phyloP scores from a whole-genome alignment of 1,139 yeast species.

The Diutina neorugosa region DNA sequence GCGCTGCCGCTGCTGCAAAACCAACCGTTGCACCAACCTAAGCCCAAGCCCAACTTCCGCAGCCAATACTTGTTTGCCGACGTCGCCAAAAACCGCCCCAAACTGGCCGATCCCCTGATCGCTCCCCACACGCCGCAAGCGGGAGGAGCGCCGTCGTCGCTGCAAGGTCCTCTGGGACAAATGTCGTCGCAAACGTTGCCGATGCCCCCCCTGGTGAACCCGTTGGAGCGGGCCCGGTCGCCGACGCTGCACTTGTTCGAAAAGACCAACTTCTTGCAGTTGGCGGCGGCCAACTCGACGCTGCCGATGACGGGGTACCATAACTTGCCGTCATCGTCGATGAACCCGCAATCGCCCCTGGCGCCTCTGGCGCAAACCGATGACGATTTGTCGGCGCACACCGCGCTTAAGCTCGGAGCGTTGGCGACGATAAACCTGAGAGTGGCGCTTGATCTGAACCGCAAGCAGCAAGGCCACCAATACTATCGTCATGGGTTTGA shows the following conservation, averaged over 20 bases:
- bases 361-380: slow-evolving; percentile 7
- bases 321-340: slow-evolving; percentile 10
- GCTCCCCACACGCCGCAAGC: slow-evolving; percentile 7
- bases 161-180: slow-evolving; percentile 19
- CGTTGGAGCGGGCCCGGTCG: slow-evolving; percentile 25
- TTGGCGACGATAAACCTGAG: slow-evolving; percentile 51
- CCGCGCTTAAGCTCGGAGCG: slow-evolving; percentile 46
- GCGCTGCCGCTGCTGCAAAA: slow-evolving; percentile 5
- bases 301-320: slow-evolving; percentile 13
- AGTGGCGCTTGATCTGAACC: slow-evolving; percentile 44
- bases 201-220: background rate
- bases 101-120: slow-evolving; percentile 28
- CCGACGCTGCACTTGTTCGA: slow-evolving; percentile 35
- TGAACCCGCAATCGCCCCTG: slow-evolving; percentile 7
- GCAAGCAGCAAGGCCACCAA: slow-evolving; percentile 17
- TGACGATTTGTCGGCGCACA: slow-evolving; percentile 27
- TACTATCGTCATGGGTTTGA: slow-evolving; percentile 14
- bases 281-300: slow-evolving; percentile 25
- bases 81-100: slow-evolving; percentile 24
- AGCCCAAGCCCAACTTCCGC: slow-evolving; percentile 21
- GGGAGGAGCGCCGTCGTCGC: slow-evolving; percentile 28
- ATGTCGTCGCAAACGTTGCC: slow-evolving; percentile 5
- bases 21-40: slow-evolving; percentile 21
- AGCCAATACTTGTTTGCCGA: slow-evolving; percentile 19
- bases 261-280: slow-evolving; percentile 32